Base-by-base conservation (phyloP, 148 eudicot species). In the Chenopodium berlandieri region DNA sequence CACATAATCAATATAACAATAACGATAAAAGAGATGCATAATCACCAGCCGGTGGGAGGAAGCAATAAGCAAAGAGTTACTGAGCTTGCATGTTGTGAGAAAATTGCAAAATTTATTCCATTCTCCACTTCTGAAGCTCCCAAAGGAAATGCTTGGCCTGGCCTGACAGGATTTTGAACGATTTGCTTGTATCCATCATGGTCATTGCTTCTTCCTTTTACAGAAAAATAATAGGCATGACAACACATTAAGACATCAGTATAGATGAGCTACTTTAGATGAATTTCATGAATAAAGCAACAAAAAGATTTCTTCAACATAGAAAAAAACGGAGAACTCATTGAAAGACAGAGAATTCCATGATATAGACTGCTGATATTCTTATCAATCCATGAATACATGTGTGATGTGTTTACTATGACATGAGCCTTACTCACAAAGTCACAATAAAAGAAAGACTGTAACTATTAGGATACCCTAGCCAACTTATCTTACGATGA, bases 101-200 rank as follows among this genome's bases (percentile, higher is more conserved):
- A 97, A 85, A 97, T 87, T 31, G 99, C 89, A 83, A 97, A 97
- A 85, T 97, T 97, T 80, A 90, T 85, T 78, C 99, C 97, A 84
- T 79, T 86, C 85, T 92, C 97, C 44, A 86, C 88, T 88, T 90
- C 93, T n/a, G 99, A 97, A 37, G 90, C 98, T 82, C 99, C 99
- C 71, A 97, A 81, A 30, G 99, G 99, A 88, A 86, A 88, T 70
- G 98, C 91, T 82, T 85, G 90, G 78, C 99, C 98, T 85, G 90
- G 78, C 99, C 98, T 2, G 98, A 88, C 31, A 86, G 84, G 71
- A 86, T 79, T 83, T 86, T 86, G 76, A 91, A 86, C 47, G 81
- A 68, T 62, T 83, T 56, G 62, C 46, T 66, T 19, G 80, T 58
- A 76, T 89, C 90, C 65, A 81, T 25, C 87, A 84, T 86, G 87